phyloP scores from a whole-genome alignment of 306 rosid genomes.

The Acacia confusa region DNA sequence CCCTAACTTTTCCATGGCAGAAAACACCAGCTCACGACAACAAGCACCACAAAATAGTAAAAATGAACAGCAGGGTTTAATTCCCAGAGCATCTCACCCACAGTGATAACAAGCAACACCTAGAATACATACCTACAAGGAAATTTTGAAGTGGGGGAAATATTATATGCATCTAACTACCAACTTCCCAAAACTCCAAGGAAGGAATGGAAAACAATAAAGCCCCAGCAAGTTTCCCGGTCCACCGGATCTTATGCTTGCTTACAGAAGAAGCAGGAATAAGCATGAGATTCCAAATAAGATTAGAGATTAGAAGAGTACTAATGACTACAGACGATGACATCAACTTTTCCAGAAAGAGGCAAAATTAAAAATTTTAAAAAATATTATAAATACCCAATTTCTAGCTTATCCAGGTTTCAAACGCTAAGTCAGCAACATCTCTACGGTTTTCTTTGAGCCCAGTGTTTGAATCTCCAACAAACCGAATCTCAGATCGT shows the following conservation, averaged over 20 bases:
- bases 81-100: slow-evolving; percentile 56
- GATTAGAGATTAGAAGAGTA: slow-evolving; percentile 29
- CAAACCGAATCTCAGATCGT: not conserved
- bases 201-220: slow-evolving; percentile 53
- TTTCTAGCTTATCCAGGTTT: slow-evolving; percentile 24
- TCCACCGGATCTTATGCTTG: slow-evolving; percentile 50
- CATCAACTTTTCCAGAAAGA: slow-evolving; percentile 38
- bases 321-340: slow-evolving; percentile 32
- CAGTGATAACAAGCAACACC: slow-evolving; percentile 61
- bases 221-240: slow-evolving; percentile 29
- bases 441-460: not conserved
- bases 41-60: slow-evolving; percentile 50
- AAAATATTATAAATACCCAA: slow-evolving; percentile 6
- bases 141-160: slow-evolving; percentile 38
- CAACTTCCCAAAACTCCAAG: slow-evolving; percentile 44
- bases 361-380: not conserved
- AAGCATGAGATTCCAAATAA: slow-evolving; percentile 43
- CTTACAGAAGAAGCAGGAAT: slow-evolving; percentile 74
- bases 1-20: slow-evolving; percentile 57
- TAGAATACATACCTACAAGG: slow-evolving; percentile 45
- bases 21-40: slow-evolving; percentile 45
- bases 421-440: not conserved
- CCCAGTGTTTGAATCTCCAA: not conserved
- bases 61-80: slow-evolving; percentile 64
- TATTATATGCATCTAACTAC: slow-evolving; percentile 28